Evolutionary conservation across 306 rosid genomes (phyloP).

Genomic region (Quercus ilex): DNA sequence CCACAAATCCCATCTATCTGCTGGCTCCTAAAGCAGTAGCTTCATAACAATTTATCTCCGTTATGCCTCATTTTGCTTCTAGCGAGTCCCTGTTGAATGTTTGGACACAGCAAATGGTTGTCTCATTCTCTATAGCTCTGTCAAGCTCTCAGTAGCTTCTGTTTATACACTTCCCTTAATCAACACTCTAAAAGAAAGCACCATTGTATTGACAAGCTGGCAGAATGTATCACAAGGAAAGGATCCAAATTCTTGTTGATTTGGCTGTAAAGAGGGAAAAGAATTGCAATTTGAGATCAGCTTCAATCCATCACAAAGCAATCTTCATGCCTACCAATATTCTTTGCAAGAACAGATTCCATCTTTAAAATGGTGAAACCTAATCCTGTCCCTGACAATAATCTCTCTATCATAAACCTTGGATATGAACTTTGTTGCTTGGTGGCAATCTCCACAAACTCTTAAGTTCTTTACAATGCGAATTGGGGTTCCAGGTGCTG

Average conservation of each 20-base stretch:
- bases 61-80: background rate
- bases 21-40: background rate
- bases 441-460: slow-evolving; percentile 53
- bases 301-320: background rate
- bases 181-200: background rate
- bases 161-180: background rate
- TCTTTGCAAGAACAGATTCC: slow-evolving; percentile 58
- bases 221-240: background rate
- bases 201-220: background rate
- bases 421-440: slow-evolving; percentile 50
- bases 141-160: background rate
- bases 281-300: background rate
- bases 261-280: background rate
- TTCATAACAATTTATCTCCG: background rate
- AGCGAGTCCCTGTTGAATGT: no score
- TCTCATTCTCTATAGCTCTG: background rate
- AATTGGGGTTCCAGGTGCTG: slow-evolving; percentile 44
- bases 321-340: slow-evolving; percentile 37
- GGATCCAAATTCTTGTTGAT: background rate
- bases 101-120: background rate
- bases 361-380: slow-evolving; percentile 48
- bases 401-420: slow-evolving; percentile 38
- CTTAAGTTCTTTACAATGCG: slow-evolving; percentile 57
- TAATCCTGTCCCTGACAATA: slow-evolving; percentile 47
- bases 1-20: background rate